Base-by-base conservation (phyloP, 495 filamentous ascomycete genomes). In the Clavariopsis aquatica region DNA sequence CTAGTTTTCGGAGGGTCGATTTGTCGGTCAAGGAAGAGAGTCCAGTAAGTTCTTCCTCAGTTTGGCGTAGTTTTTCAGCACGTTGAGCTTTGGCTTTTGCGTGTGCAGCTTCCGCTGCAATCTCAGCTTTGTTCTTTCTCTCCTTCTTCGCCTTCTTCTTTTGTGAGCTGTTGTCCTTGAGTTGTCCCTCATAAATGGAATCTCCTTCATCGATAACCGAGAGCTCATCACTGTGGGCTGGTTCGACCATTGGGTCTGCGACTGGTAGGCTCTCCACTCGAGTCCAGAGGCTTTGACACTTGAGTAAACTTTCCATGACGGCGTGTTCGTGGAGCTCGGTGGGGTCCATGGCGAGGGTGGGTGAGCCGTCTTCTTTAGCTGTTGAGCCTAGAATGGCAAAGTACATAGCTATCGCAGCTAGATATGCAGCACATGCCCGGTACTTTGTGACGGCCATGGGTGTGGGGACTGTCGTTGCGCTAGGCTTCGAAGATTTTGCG, bases 381-480 rank as follows among this genome's bases (percentile, higher is more conserved):
- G 87, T 82, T 1, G 91, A 95, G 26, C 91, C 88, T 27, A 98
- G 78, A 43, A 98, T 81, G 58, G 91, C 89, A 74, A 98, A 96
- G 74, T 98, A 98, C 86, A 96, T 91, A 60, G 88, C 86, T 70
- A 98, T 79, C 0, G 90, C 81, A 36, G 88, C 93, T 19, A 98
- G 78, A 73, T 98, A 96, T 49, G 91, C 86, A 28, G 87, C 87
- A 26, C 96, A 75, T 24, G 93, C 85, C 65, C 87, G 86, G 65
- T 85, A 77, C 71, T 94, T 92, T 52, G 90, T 75, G 6, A 90
- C 81, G n/a, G 83, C 81, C 63, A 81, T 73, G 2, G 81, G 77
- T 17, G 59, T 59, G 8, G 65, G 29, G 26, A n/a, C 8, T 4
- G n/a, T 5, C 13, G 12, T 3, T 46, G 31, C 53, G 27, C 52